A percentile compares a stretch with the other conserved stretches of the same genome.
Evolutionary conservation across 306 rosid species (phyloP).

Genomic region (Psophocarpus tetragonolobus): DNA sequence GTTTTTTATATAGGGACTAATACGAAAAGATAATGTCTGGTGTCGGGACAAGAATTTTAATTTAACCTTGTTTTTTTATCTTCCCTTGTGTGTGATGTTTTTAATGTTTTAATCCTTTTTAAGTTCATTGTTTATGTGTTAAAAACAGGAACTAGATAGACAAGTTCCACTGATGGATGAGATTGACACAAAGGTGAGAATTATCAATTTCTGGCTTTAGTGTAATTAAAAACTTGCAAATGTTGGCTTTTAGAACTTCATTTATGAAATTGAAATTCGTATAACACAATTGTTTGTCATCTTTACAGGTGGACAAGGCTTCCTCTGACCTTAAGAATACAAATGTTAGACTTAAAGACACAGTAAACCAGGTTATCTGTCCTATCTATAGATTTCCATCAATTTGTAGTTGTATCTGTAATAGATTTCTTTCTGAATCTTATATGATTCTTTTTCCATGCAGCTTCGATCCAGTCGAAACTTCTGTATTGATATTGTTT

Average conservation of each 20-base stretch:
- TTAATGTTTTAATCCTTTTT: not conserved
- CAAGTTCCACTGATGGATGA: slow-evolving; percentile 99
- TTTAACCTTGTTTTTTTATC: not conserved
- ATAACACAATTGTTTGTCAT: slow-evolving; percentile 30
- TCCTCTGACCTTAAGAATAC: slow-evolving; percentile 94
- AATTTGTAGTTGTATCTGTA: not conserved
- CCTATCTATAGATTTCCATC: slow-evolving; percentile 14
- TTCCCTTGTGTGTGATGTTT: not conserved
- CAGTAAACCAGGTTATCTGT: slow-evolving; percentile 81
- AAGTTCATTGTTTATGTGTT: slow-evolving; percentile 25
- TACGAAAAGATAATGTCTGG: not conserved
- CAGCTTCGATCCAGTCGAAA: slow-evolving; percentile 98
- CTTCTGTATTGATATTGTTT: slow-evolving; percentile 91
- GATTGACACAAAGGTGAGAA: slow-evolving; percentile 88
- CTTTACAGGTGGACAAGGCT: slow-evolving; percentile 85
- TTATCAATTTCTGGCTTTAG: not conserved
- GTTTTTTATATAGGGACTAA: not conserved
- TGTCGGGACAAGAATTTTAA: not conserved
- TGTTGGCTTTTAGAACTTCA: not conserved
- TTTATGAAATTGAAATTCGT: slow-evolving; percentile 25
- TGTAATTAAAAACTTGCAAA: not conserved
- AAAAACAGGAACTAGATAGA: slow-evolving; percentile 81
- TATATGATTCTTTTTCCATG: slow-evolving; percentile 38
- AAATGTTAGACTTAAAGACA: slow-evolving; percentile 89
- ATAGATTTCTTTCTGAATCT: slow-evolving; percentile 37